These are phyloP conservation scores for Monosporascus ibericus DNA, from an alignment of 2,329 filamentous ascomycete genomes.

Conservation along the genomic window DNA sequence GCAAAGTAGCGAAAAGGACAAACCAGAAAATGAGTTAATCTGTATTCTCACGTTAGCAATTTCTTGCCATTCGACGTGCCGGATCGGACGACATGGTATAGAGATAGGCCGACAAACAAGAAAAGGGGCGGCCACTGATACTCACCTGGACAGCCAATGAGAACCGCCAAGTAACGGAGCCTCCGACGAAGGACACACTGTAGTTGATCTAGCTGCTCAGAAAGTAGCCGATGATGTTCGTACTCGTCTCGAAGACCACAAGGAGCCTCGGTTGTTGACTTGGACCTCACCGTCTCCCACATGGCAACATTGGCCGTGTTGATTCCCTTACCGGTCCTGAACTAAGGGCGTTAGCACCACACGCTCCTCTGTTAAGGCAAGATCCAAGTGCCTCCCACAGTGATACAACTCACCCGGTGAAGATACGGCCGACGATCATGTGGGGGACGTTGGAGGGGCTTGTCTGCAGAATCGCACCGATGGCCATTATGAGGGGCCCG, in stretches of 20 bases:
- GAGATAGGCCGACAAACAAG: conserved; percentile 10
- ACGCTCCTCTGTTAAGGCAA: neutral
- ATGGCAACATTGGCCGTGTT: conserved; percentile 24
- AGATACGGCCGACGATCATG: conserved; percentile 35
- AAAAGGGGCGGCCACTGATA: conserved; percentile 23
- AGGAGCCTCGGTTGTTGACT: conserved; percentile 21
- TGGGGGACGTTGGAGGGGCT: conserved; percentile 26
- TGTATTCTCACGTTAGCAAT: no score
- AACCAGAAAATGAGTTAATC: conserved; percentile 25
- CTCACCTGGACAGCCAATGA: conserved; percentile 32
- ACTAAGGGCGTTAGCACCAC: conserved; percentile 1
- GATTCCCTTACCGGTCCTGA: conserved; percentile 36
- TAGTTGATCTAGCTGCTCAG: conserved; percentile 26
- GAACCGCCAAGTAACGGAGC: conserved; percentile 28
- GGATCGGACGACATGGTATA: no score
- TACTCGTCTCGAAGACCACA: conserved; percentile 22
- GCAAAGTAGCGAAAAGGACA: conserved; percentile 18
- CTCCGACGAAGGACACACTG: conserved; percentile 24
- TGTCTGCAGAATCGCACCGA: conserved; percentile 22
- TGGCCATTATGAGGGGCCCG: conserved; percentile 35
- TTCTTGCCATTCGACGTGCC: no score
- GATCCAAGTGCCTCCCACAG: no score
- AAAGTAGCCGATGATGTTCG: conserved; percentile 24
- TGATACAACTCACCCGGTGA: conserved; percentile 25
- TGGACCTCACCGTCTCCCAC: conserved; percentile 26